These are phyloP conservation scores for Aspergillus hortae DNA, from an alignment of 2,329 filamentous ascomycete genomes.

Conservation along the genomic window DNA sequence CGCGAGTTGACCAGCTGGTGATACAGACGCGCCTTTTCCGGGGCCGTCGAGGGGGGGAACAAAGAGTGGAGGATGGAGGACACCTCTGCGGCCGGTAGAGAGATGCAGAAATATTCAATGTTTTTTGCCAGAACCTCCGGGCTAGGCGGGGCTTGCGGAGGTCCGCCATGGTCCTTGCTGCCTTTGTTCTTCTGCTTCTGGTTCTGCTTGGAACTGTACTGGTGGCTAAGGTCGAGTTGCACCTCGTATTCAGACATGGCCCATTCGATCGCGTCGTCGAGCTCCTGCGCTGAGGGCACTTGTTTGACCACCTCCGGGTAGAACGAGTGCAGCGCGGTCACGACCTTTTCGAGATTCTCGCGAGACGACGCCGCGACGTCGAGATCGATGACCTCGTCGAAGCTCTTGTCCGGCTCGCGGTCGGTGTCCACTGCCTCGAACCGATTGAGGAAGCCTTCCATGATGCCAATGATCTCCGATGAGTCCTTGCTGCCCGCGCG, in stretches of 20 bases:
- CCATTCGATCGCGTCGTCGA: slow-evolving; percentile 73
- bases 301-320: slow-evolving; percentile 69
- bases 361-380: slow-evolving; percentile 75
- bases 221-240: slow-evolving; percentile 65
- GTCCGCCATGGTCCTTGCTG: slow-evolving; percentile 10
- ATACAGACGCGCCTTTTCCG: slow-evolving; percentile 65
- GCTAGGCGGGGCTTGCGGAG: slow-evolving; percentile 19
- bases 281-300: slow-evolving; percentile 67
- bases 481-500: slow-evolving; percentile 71
- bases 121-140: slow-evolving; percentile 46
- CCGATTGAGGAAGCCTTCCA: slow-evolving; percentile 87
- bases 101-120: slow-evolving; percentile 65
- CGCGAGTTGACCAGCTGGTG: slow-evolving; percentile 67
- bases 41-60: slow-evolving; percentile 56
- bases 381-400: slow-evolving; percentile 81
- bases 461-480: slow-evolving; percentile 78
- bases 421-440: slow-evolving; percentile 74
- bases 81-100: slow-evolving; percentile 51
- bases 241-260: slow-evolving; percentile 77
- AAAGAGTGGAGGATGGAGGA: slow-evolving; percentile 62
- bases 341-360: slow-evolving; percentile 76
- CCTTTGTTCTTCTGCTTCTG: slow-evolving; percentile 35
- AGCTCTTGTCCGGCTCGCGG: slow-evolving; percentile 69
- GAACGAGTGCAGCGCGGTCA: slow-evolving; percentile 66
- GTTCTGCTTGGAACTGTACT: slow-evolving; percentile 31